A percentile compares a stretch with the other conserved stretches of the same genome.
Conservation (phyloP, 192 early-diverging fungal genomes). For the Pilobolus umbonatus region DNA sequence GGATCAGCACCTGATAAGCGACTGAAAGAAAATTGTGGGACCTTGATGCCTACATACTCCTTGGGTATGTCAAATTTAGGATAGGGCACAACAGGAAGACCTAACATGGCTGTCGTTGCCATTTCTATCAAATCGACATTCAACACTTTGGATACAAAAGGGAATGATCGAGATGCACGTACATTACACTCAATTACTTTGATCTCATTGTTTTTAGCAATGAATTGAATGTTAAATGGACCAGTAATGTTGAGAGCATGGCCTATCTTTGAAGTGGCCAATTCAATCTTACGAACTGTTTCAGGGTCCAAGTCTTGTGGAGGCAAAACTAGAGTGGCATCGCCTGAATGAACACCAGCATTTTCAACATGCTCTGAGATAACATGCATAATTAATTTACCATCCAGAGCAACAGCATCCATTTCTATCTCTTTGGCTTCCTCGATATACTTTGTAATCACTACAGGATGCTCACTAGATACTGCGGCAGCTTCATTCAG, state of each 20-base stretch:
- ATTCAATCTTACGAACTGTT: slow-evolving; percentile 90
- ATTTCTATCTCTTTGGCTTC: slow-evolving; percentile 99
- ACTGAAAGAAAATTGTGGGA: slow-evolving; percentile 96
- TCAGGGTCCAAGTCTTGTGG: slow-evolving; percentile 94
- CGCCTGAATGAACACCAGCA: slow-evolving; percentile 98
- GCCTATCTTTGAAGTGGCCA: slow-evolving; percentile 87
- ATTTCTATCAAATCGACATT: slow-evolving; percentile 95
- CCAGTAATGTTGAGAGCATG: slow-evolving; percentile 95
- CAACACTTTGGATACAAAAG: slow-evolving; percentile 96
- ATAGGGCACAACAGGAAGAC: slow-evolving; percentile 75
- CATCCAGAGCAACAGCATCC: slow-evolving; percentile 94
- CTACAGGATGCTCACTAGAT: slow-evolving; percentile 92
- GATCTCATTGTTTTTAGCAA: slow-evolving; percentile 99
- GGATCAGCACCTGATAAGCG: slow-evolving; percentile 95
- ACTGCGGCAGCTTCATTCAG: slow-evolving; percentile 87
- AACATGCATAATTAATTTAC: slow-evolving; percentile 91
- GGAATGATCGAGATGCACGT: slow-evolving; percentile 93
- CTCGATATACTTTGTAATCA: slow-evolving; percentile 98
- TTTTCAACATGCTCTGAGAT: slow-evolving; percentile 99
- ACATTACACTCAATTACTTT: slow-evolving; percentile 99
- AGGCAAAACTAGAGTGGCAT: slow-evolving; percentile 93
- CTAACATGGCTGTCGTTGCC: slow-evolving; percentile 93
- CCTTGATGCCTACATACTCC: slow-evolving; percentile 93
- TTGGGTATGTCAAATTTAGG: slow-evolving; percentile 63
- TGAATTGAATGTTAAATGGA: slow-evolving; percentile 98